These are phyloP conservation scores for Omphalea diandra DNA, from an alignment of 441 rosid species.

Conservation along the genomic window DNA sequence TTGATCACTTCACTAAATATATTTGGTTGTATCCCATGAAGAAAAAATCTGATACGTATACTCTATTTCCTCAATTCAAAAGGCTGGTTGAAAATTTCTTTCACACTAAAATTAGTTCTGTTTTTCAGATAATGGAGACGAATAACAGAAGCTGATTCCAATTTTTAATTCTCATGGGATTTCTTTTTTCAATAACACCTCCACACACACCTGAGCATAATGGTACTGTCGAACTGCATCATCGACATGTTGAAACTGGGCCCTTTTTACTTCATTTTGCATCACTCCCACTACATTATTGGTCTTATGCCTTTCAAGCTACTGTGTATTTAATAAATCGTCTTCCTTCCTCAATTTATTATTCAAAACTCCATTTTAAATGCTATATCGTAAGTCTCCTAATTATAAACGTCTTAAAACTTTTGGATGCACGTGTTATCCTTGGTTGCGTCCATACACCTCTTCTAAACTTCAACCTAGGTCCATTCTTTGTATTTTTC, in stretches of 20 bases:
- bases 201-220: not conserved
- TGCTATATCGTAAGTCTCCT: not conserved
- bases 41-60: not conserved
- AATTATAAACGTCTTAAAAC: not conserved
- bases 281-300: not conserved
- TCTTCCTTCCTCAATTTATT: not conserved
- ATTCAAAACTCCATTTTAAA: not conserved
- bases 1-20: not conserved
- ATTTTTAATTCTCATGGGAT: not conserved
- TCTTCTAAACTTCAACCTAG: not conserved
- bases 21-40: not conserved
- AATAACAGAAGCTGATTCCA: not conserved
- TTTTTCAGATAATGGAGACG: not conserved
- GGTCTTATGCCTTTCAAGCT: not conserved
- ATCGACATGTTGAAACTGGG: not conserved
- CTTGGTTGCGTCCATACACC: not conserved
- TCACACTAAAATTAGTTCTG: not conserved
- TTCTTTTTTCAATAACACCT: not conserved
- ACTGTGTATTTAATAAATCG: not conserved
- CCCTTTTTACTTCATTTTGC: not conserved
- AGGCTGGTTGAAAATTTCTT: not conserved
- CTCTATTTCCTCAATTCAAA: not conserved
- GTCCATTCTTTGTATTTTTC: not conserved
- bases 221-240: not conserved
- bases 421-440: not conserved